Base-by-base conservation (phyloP, 441 rosid species). In the Adansonia gregorii region DNA sequence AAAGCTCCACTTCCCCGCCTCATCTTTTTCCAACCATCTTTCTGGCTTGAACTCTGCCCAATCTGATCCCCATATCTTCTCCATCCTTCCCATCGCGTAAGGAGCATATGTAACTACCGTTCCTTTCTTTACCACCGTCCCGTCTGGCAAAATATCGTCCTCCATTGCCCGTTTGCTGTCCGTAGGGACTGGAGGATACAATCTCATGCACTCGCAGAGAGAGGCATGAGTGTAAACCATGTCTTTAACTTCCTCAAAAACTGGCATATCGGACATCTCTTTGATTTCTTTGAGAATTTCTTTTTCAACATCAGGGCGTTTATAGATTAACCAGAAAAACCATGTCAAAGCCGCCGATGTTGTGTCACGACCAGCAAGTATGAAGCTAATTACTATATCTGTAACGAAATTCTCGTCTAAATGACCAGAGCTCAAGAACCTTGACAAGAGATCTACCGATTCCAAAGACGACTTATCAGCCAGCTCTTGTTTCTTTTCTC, bases 321-420 rank as follows among this genome's bases (percentile, higher is more conserved):
- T 24, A 24, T 24, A 24, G 0, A 24, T 24, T 24, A 24, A 24
- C 27, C 27, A 24, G 27, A 24, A 24, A 24, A 24, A 24, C 27
- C 27, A 24, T 24, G 27, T 24, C 27, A 24, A 24, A 24, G 27
- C 27, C 27, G 27, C 27, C 27, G 27, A 24, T 24, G 27, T 24
- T 24, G 27, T 24, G 27, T 24, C 27, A 24, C 27, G 27, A 24
- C 27, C 27, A 24, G 27, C 27, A 24, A 24, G 27, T 24, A 86
- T 83, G 58, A 91, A 88, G 65, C 94, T 93, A 11, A 91, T 85
- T 14, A 91, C 85, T 67, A 91, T 84, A 56, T 91, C 92, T 0
- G 85, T 81, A 8, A 87, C 87, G 2, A 90, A 76, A 73, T 84
- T 49, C 76, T 92, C 91, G 52, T 84, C 84, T 0, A 84, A 78